Base-by-base conservation (phyloP, 768 basidiomycete genomes). In the Suillus alpinus region DNA sequence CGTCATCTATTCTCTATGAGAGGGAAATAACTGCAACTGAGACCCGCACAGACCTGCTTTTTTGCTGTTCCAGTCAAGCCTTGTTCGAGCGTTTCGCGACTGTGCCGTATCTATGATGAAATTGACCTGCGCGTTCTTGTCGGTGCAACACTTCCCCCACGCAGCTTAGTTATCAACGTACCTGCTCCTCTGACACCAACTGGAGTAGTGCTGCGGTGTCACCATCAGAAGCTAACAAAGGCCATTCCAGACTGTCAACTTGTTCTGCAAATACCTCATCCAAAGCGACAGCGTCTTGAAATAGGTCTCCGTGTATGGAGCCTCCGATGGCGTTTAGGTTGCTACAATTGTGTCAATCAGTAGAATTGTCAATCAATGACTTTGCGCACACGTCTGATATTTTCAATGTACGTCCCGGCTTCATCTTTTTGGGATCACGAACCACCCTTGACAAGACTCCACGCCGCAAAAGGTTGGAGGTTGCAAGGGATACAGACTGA, bases 41-140 rank as follows among this genome's bases (percentile, higher is more conserved):
- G 52, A 53, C 6, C 23, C 47, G 14, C 56, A 40, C 58, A 40
- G 40, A 90, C 92, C 91, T 64, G 89, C 88, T 80, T 92, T 92
- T 76, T 93, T 93, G 73, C 92, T 96, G 65, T 92, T 92, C 84
- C 89, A 93, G 67, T 93, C 91, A 39, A 90, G 76, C 12, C 71
- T 75, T 29, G 77, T 70, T 7, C 87, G 82, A 41, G 85, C 81
- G 6, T 78, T 75, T 63, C 81, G 84, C 13, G 87, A 77, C 56
- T 83, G 80, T 12, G 82, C 76, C 1, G 86, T 83, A 66, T 95
- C 91, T 36, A 95, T 74, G 37, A 78, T 79, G 65, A 95, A 87
- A 51, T 89, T 84, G 26, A 92, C 81, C 92, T 94, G 37, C 18
- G 47, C 47, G 37, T 20, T 41, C 59, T 56, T 29, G 49, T 26